phyloP scores from a whole-genome alignment of 2,329 filamentous ascomycete genomes.

The Xylaria sp. region DNA sequence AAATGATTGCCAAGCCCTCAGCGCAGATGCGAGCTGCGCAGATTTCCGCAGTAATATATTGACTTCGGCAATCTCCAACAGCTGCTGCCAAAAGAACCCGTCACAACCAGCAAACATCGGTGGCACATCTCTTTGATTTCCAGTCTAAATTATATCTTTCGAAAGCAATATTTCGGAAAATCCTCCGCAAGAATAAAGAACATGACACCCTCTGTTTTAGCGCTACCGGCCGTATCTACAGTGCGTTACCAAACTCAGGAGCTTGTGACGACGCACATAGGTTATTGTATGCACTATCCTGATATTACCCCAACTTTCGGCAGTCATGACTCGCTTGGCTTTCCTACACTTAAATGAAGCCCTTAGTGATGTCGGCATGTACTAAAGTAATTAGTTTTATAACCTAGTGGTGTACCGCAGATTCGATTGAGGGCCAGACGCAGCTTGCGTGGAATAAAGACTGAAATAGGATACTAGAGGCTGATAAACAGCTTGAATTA shows the following conservation, averaged over 20 bases:
- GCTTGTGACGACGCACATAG: neutral
- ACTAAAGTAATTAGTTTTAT: neutral
- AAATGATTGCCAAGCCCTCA: neutral
- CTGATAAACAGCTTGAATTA: neutral
- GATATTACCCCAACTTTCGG: neutral
- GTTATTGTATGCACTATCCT: neutral
- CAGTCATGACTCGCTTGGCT: neutral
- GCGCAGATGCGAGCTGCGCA: neutral
- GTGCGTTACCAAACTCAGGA: neutral
- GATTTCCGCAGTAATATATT: slow-evolving; percentile 8
- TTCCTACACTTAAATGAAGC: neutral
- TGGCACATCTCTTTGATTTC: neutral
- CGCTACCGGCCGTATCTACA: neutral
- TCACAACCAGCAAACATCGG: neutral
- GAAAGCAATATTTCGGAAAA: neutral
- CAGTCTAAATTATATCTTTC: neutral
- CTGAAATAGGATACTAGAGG: neutral
- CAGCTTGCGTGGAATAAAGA: neutral
- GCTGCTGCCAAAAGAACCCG: neutral
- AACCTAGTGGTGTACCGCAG: neutral
- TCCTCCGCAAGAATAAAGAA: neutral
- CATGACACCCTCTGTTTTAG: neutral
- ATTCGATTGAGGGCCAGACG: neutral
- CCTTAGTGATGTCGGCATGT: neutral
- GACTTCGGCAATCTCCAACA: slow-evolving; percentile 1